Evolutionary conservation across 768 basidiomycete species (phyloP), one percentile per base, ranked within the genome.

Genomic region (Cystobasidium tubakii): DNA sequence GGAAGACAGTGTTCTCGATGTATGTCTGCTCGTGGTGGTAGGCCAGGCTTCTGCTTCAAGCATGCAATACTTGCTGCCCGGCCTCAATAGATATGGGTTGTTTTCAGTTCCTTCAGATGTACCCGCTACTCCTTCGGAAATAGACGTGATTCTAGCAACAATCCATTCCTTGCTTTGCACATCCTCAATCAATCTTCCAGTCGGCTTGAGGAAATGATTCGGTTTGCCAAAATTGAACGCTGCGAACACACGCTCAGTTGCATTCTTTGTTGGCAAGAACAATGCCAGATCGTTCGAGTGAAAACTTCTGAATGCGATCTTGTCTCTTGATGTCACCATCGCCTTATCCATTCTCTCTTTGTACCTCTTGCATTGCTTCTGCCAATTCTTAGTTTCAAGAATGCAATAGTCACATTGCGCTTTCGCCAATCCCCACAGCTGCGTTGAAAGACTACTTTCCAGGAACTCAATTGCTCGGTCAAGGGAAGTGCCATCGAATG

Each of bases 191-290:
- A 97, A 84, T 77, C 89, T 88, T 0, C 88, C 90, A 0, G 88
- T 90, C 3, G 91, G 90, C 80, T 91, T 87, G 42, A 99, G 86
- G 83, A 99, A 99, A 82, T 97, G 94, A 82, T 98, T 95, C 62
- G 96, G 96, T 82, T 94, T 95, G 13, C 90, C 66, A 10, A 97
- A 90, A 81, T 98, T 99, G 83, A 98, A 99, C 12, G 96, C 96
- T 27, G 95, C 96, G 95, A 96, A 99, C 0, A 92, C 90, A 80
- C 90, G 92, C 53, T 90, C 89, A 6, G 91, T 86, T 33, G 92
- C 92, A 81, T 97, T 97, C 60, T 94, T 85, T 0, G 96, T 99
- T 1, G 96, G 96, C 17, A 99, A 83, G 82, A 99, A 99, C 34
- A 99, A 83, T 0, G 94, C 95, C 64, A 99, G 84, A 82, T 99